phyloP scores from a whole-genome alignment of 768 basidiomycete species.

The Podaxis mareebaensis region DNA sequence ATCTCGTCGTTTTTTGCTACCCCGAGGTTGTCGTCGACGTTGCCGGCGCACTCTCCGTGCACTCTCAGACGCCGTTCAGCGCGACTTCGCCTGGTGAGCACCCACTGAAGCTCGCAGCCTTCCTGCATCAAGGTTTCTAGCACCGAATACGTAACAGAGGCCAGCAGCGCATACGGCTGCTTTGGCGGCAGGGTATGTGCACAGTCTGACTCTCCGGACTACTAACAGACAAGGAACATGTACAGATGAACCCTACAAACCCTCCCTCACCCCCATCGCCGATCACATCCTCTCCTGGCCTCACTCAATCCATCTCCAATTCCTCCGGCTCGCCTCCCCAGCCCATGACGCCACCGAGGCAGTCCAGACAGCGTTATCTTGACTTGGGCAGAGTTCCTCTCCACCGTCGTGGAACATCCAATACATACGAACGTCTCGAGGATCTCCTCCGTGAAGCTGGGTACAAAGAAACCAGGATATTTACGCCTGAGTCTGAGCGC shows the following conservation, averaged over 20 bases:
- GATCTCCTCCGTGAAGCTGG: constrained; percentile 86
- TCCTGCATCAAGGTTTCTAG: neutral
- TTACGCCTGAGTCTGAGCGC: constrained; percentile 80
- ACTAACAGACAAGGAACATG: no score
- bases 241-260: neutral
- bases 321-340: constrained; percentile 43
- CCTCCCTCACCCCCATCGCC: constrained; percentile 28
- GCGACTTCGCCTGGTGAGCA: neutral
- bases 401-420: constrained; percentile 77
- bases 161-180: neutral
- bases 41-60: constrained; percentile 10
- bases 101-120: neutral
- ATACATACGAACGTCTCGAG: constrained; percentile 81
- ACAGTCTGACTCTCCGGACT: neutral
- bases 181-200: constrained; percentile 5
- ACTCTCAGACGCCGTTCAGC: neutral
- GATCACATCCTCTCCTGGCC: constrained; percentile 36
- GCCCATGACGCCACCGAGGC: constrained; percentile 44
- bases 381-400: constrained; percentile 70
- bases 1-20: neutral
- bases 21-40: constrained; percentile 4
- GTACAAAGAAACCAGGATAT: constrained; percentile 89
- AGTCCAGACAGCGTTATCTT: constrained; percentile 50
- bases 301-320: constrained; percentile 42
- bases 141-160: neutral